Evolutionary conservation across 2,329 filamentous ascomycete species (phyloP), one percentile per base, ranked within the genome.

Genomic region (Blastomyces silverae): DNA sequence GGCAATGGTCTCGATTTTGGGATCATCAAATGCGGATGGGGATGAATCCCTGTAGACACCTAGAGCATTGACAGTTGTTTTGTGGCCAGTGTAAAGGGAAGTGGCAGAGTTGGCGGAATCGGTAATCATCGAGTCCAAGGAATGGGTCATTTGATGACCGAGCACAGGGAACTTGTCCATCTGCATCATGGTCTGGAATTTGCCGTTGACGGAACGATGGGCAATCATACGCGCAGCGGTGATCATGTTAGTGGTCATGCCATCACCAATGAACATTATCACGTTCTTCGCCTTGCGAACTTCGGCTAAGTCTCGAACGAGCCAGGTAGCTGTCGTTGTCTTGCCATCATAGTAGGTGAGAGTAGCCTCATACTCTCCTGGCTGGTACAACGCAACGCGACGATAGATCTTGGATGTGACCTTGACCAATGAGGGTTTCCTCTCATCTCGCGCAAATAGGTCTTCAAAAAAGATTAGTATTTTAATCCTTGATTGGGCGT

Each of bases 121-220:
- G 48, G 90, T 94, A 73, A 94, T 93, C 81, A 90, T 93, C 61
- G 82, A 87, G 78, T 93, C 90, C 73, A 94, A 85, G 1, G 89
- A 92, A 77, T 93, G 90, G 13, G 90, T 92, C 87, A 94, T 93
- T 78, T 93, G 90, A 75, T 95, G 91, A 25, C 91, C 91, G 13
- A 93, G 74, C n/a, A 92, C 84, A 2, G 91, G 90, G 78, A 94
- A 94, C 73, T 91, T 83, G 79, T 95, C 91, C 80, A 95, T 82
- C 72, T 86, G 83, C 83, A 95, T 84, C 64, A 82, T 83, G 65
- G 84, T 86, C 80, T 91, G 87, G 76, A 93, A 95, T 75, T 89
- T 90, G 70, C 91, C 91, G 73, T 95, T 94, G 81, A 93, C 83
- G 69, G 84, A 88, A 80, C 91, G 89, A 81, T 95, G 91, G 22